Base-by-base conservation (phyloP, 768 basidiomycete species). In the Dacryopinax primogenitus region DNA sequence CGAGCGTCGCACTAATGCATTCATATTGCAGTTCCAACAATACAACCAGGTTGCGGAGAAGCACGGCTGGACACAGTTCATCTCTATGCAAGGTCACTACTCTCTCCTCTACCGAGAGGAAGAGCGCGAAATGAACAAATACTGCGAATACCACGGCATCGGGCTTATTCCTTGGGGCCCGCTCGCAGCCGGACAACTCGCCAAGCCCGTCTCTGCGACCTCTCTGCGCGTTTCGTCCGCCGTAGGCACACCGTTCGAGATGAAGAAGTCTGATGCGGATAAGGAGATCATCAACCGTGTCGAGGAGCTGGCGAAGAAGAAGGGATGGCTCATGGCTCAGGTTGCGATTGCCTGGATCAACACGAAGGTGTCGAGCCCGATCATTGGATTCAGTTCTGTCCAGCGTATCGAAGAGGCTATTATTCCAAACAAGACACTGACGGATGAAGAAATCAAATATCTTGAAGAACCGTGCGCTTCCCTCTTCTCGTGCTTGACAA, bases 301-400 rank as follows among this genome's bases (percentile, higher is more conserved):
- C 3, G 74, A 80, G 69, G 73, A 77, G 62, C 67, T 81, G 16
- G 75, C 81, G 4, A 73, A 74, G 65, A 77, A 77, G 68, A 74
- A 74, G 47, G 74, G 71, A 0, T 70, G 76, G 64, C 73, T 73
- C 62, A 82, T 81, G 81, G 73, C 74, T 4, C 79, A 81, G 66
- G 74, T 81, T 33, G 79, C 80, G 7, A 66, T 81, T 1, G 76
- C 77, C 1, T 81, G 81, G 80, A 65, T 73, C 0, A 44, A 72
- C 1, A 61, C 70, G 30, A 81, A 81, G 69, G 75, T 79, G 3
- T 69, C 75, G 2, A 78, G 76, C 26, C 81, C 81, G 0, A 81
- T 81, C 65, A 74, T 80, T 9, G 79, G 80, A 1, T 68, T 72
- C 34, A 80, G 68, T 68, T 74, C 73, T 4, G 66, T 77, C 11